A percentile compares a stretch with the other conserved stretches of the same genome.
Evolutionary conservation across 139 green algal species (phyloP).

Genomic region (Chlamydomonas eustigma): DNA sequence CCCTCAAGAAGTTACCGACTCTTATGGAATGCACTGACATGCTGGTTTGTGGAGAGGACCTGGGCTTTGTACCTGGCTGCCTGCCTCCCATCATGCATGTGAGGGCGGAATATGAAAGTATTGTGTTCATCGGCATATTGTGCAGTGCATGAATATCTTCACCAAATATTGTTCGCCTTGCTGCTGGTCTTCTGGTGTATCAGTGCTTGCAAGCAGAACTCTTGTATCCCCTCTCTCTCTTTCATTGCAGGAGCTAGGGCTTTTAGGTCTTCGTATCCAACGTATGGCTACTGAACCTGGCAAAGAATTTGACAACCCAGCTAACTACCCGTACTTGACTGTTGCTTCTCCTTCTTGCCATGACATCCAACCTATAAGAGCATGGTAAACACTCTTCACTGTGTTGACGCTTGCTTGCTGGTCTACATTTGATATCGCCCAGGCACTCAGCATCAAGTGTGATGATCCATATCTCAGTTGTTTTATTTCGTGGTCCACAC

Average conservation of each 20-base stretch:
- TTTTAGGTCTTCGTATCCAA: slow-evolving; percentile 90
- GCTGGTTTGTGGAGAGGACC: slow-evolving; percentile 83
- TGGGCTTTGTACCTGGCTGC: slow-evolving; percentile 80
- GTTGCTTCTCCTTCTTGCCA: slow-evolving; percentile 90
- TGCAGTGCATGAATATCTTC: too few relatives aligned
- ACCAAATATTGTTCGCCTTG: not conserved
- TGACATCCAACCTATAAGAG: slow-evolving; percentile 81
- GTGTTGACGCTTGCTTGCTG: not conserved
- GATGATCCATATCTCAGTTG: too few relatives aligned
- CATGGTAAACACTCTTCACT: slow-evolving; percentile 56
- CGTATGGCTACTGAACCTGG: slow-evolving; percentile 64
- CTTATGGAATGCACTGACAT: slow-evolving; percentile 73
- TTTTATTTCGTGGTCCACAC: too few relatives aligned
- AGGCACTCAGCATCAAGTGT: too few relatives aligned
- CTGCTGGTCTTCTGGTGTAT: too few relatives aligned
- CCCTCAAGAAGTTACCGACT: slow-evolving; percentile 77
- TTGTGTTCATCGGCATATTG: too few relatives aligned
- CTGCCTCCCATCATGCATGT: slow-evolving; percentile 84
- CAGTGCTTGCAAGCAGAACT: too few relatives aligned
- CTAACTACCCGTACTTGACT: slow-evolving; percentile 47
- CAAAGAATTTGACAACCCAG: slow-evolving; percentile 51
- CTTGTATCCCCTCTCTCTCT: not conserved
- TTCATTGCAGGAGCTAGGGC: slow-evolving; percentile 67
- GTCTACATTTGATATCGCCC: too few relatives aligned
- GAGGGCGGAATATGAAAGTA: not conserved